Conservation (phyloP, 306 rosid species). For the Medicago truncatula region MtrunA17r5.0-ANR NC_053049.1:6098501-6099000, state of each 20-base stretch:
- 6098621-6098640: neutral
- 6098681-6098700: too few relatives aligned
- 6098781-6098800: conserved; percentile 8
- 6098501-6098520: too few relatives aligned
- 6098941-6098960: conserved; percentile 13
- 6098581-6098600: neutral
- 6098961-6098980: neutral
- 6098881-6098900: conserved; percentile 1
- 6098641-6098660: conserved; percentile 20
- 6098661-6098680: conserved; percentile 15
- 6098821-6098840: conserved; percentile 14
- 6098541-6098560: too few relatives aligned
- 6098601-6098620: neutral
- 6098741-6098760: too few relatives aligned
- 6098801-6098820: neutral
- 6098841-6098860: conserved; percentile 38
- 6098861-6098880: conserved; percentile 21
- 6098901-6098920: neutral
- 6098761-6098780: neutral
- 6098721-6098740: too few relatives aligned
- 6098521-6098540: too few relatives aligned
- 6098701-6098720: too few relatives aligned
- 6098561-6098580: conserved; percentile 7
- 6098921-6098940: neutral
- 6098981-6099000: conserved; percentile 34